Evolutionary conservation across 192 early-diverging fungal species (phyloP).

Genomic region (Physocladia obscura): DNA sequence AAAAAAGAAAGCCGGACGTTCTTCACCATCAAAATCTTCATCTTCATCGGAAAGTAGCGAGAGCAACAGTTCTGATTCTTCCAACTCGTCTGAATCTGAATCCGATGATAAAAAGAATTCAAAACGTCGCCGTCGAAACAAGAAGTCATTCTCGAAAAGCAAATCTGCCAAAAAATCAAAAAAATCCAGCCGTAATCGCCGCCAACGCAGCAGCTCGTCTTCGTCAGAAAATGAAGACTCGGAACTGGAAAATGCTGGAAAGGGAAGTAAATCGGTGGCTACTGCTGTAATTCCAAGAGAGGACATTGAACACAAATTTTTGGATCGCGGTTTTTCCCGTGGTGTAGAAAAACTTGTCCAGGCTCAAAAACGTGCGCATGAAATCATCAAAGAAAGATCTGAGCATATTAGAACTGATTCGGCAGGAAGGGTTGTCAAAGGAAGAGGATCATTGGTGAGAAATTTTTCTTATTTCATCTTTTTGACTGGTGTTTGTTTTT

Average conservation of each 20-base stretch:
- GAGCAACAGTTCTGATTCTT: slow-evolving; percentile 9
- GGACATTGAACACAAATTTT: slow-evolving; percentile 25
- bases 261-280: not conserved
- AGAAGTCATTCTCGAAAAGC: slow-evolving; percentile 37
- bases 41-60: slow-evolving; percentile 32
- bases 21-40: slow-evolving; percentile 25
- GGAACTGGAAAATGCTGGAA: not conserved
- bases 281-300: not conserved
- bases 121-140: slow-evolving; percentile 33
- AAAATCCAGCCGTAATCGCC: too few relatives aligned
- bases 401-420: slow-evolving; percentile 12
- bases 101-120: slow-evolving; percentile 22
- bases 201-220: slow-evolving; percentile 20
- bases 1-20: slow-evolving; percentile 24
- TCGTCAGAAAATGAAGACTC: not conserved
- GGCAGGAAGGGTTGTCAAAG: slow-evolving; percentile 40
- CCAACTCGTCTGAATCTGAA: slow-evolving; percentile 21
- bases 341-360: not conserved
- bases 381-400: not conserved
- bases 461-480: not conserved
- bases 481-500: not conserved
- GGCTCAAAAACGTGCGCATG: slow-evolving; percentile 13
- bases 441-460: slow-evolving; percentile 37
- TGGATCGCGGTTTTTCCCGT: slow-evolving; percentile 23
- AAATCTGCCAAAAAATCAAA: slow-evolving; percentile 32